Percentiles rank a stretch among this genome's conserved stretches.
Conservation (phyloP, 75 land plant species). For the Pinus tabuliformis region DNA sequence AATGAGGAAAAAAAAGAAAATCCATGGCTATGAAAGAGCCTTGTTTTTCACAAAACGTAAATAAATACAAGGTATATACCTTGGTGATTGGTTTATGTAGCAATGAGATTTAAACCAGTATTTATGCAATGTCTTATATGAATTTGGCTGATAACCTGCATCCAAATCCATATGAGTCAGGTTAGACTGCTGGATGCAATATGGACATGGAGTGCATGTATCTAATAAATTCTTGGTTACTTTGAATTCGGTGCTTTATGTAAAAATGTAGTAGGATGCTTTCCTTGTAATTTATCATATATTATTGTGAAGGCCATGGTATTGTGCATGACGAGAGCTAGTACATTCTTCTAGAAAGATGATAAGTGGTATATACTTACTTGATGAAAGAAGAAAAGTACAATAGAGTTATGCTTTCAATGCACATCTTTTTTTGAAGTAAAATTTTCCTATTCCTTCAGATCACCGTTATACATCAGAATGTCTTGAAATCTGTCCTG, state of each 20-base stretch:
- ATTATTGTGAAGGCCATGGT: neutral
- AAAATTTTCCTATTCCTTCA: no score
- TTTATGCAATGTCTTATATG: neutral
- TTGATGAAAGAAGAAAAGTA: no score
- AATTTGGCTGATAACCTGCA: neutral
- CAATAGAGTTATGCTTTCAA: no score
- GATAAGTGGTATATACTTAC: no score
- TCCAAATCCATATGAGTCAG: neutral
- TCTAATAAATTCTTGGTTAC: neutral
- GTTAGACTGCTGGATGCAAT: neutral
- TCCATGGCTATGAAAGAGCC: neutral
- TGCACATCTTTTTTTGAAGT: no score
- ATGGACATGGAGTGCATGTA: neutral
- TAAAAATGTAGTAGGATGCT: neutral
- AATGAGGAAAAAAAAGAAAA: neutral
- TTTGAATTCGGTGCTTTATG: neutral
- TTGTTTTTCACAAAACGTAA: neutral
- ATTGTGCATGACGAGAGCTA: neutral
- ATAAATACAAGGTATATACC: neutral
- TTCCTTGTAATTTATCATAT: neutral
- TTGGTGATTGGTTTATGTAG: neutral
- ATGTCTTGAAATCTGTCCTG: no score
- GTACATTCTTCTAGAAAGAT: no score
- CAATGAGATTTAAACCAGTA: neutral
- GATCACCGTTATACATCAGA: no score